Evolutionary conservation across 371 early-diverging fungal genomes (phyloP), one percentile per base, ranked within the genome.

Genomic region (Mortierella polycephala): DNA sequence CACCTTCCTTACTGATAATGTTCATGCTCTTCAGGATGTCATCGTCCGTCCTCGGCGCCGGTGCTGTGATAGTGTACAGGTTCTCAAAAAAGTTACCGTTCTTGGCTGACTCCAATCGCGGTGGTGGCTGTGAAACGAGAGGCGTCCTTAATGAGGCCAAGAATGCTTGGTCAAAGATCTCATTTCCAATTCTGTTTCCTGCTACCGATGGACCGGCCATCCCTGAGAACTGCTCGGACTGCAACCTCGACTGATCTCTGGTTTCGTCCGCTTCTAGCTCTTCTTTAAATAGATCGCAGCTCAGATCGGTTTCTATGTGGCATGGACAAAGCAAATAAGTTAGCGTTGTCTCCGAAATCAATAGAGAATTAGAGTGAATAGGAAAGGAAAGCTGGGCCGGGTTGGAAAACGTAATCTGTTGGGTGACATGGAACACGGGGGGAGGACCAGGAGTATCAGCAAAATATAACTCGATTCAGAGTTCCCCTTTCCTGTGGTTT

Each of bases 241-340:
- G 66, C 13, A 74, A 30, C 44, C 67, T 61, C 5, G 75, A 69
- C 18, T 55, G 57, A 37, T 75, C 75, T 37, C 62, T 53, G 18
- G 77, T 68, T 9, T 77, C 77, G 21, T 71, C 64, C 10, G 56
- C 60, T 30, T 49, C 50, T 5, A 77, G 57, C 54, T 77, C 67
- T 60, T 77, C 77, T 54, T 77, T 77, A 62, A 77, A 77, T 30
- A 77, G 77, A 54, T 77, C 77, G 44, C 71, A 77, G 18, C 77
- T 77, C 65, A 77, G 57, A 16, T 77, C 71, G 23, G 75, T 70
- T 62, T 70, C 75, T 71, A 42, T 46, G 37, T 56, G 39, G 56
- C 20, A 64, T 57, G 53, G 57, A 60, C 23, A 60, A 54, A 44
- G 55, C 9, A 55, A 21, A 5, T 37, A 9, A 51, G n/a, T 46